A percentile compares a stretch with the other conserved stretches of the same genome.
Conservation (phyloP, 208 protist species). For the Trypanosoma rangeli region DNA sequence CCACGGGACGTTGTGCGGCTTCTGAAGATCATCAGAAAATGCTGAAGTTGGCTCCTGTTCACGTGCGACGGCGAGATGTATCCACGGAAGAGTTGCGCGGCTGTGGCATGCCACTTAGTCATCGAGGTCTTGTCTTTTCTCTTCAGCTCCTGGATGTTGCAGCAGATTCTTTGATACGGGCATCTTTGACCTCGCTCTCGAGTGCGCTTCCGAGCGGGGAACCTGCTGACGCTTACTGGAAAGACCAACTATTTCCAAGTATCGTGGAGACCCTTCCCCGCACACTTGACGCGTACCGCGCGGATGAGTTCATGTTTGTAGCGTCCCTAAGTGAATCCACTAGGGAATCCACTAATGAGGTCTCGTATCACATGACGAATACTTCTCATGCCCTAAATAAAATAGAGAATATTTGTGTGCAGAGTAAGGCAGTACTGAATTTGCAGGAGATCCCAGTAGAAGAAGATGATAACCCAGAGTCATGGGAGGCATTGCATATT, state of each 20-base stretch:
- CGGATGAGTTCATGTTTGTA: conserved; percentile 38
- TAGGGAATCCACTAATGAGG: conserved; percentile 1
- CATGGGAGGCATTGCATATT: conserved; percentile 44
- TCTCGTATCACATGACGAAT: conserved; percentile 9
- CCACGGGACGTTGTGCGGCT: conserved; percentile 27
- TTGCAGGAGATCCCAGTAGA: conserved; percentile 41
- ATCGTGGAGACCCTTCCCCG: conserved; percentile 52
- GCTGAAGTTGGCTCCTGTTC: conserved; percentile 4
- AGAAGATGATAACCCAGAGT: conserved; percentile 40
- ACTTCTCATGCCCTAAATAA: neutral
- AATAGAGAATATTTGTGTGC: conserved; percentile 22
- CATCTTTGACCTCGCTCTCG: conserved; percentile 47
- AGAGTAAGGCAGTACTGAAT: conserved; percentile 33
- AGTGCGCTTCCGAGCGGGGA: conserved; percentile 39
- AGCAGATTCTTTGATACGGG: conserved; percentile 58
- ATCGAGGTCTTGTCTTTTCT: conserved; percentile 77
- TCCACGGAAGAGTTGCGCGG: conserved; percentile 70
- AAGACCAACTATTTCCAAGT: conserved; percentile 56
- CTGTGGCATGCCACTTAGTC: conserved; percentile 60
- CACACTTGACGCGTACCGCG: conserved; percentile 10
- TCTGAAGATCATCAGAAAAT: conserved; percentile 13
- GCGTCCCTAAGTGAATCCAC: conserved; percentile 18
- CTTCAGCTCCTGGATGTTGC: conserved; percentile 60
- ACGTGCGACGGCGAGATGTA: conserved; percentile 47
- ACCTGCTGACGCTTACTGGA: conserved; percentile 24